A percentile compares a stretch with the other conserved stretches of the same genome.
Evolutionary conservation across 163 green algal genomes (phyloP).

Genomic region (Chlamydomonas reinhardtii): DNA sequence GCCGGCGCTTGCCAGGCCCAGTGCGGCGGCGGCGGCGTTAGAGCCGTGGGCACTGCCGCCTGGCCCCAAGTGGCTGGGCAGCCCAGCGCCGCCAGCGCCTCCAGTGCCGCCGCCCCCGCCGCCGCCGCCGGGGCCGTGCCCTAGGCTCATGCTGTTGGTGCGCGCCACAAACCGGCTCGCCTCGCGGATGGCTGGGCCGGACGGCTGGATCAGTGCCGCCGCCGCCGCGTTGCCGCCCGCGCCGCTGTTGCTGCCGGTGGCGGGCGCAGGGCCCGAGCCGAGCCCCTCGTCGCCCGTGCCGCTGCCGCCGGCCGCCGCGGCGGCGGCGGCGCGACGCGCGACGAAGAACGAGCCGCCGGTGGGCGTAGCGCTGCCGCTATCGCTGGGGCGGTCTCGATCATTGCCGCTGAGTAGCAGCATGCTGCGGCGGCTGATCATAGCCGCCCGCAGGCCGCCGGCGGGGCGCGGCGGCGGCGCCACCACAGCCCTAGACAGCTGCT

Average conservation of each 20-base stretch:
- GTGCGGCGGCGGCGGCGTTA: no score
- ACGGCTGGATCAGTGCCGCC: no score
- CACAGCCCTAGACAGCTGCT: conserved; percentile 22
- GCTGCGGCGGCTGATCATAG: conserved; percentile 16
- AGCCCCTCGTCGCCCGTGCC: neutral
- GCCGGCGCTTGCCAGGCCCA: no score
- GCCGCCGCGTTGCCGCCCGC: no score
- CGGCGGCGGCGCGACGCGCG: neutral
- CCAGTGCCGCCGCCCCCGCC: no score
- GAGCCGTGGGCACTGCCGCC: no score
- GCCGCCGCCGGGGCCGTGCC: no score
- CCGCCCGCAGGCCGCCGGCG: neutral
- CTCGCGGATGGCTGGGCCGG: neutral
- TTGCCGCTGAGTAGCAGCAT: neutral
- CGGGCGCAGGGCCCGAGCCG: neutral
- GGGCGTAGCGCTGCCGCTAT: conserved; percentile 15
- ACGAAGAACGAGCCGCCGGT: conserved; percentile 27
- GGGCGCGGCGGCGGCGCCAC: conserved; percentile 19
- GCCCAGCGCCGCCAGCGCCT: no score
- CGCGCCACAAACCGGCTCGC: neutral
- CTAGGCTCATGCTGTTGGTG: neutral
- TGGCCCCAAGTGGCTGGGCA: no score
- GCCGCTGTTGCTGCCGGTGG: neutral
- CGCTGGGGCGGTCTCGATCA: neutral
- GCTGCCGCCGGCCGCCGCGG: neutral